Conservation (phyloP, 768 basidiomycete species). For the Sistotremastrum niveocremeum region DNA sequence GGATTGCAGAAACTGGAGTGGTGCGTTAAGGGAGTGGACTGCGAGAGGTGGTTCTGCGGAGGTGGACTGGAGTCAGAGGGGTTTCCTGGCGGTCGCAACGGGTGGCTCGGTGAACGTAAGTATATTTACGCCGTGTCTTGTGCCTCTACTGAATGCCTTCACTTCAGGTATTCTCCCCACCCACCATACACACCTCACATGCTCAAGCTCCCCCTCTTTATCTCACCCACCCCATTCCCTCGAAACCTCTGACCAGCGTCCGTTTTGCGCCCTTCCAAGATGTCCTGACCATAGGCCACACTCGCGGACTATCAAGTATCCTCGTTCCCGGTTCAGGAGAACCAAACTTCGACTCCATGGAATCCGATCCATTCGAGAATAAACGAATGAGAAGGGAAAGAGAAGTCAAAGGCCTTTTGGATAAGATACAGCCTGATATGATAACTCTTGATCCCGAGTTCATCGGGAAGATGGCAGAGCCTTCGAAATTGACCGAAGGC, state of each 20-base stretch:
- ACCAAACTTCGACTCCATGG: conserved; percentile 84
- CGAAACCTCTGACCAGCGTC: conserved; percentile 58
- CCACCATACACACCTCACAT: conserved; percentile 47
- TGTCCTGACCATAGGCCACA: conserved; percentile 66
- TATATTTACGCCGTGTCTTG: background rate
- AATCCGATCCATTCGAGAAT: conserved; percentile 92
- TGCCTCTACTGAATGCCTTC: conserved; percentile 1
- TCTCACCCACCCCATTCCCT: conserved; percentile 74
- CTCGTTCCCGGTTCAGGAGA: conserved; percentile 90
- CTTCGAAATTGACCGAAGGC: conserved; percentile 36
- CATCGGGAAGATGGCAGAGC: conserved; percentile 54
- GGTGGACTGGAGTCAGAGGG: conserved; percentile 77
- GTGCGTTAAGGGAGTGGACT: conserved; percentile 67
- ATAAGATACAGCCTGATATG: conserved; percentile 90
- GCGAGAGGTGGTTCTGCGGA: conserved; percentile 55
- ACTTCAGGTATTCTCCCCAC: conserved; percentile 56
- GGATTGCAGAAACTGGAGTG: conserved; percentile 96
- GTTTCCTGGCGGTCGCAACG: conserved; percentile 66
- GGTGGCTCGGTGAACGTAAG: conserved; percentile 77
- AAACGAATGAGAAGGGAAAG: conserved; percentile 70
- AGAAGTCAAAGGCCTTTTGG: conserved; percentile 81
- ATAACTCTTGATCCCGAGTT: conserved; percentile 75
- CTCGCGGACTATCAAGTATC: conserved; percentile 66
- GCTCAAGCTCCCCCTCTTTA: conserved; percentile 61
- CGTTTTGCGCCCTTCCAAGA: conserved; percentile 89